A percentile compares a stretch with the other conserved stretches of the same genome.
Evolutionary conservation across 78 protist genomes (phyloP).

Genomic region (Mastigamoeba balamuthi): DNA sequence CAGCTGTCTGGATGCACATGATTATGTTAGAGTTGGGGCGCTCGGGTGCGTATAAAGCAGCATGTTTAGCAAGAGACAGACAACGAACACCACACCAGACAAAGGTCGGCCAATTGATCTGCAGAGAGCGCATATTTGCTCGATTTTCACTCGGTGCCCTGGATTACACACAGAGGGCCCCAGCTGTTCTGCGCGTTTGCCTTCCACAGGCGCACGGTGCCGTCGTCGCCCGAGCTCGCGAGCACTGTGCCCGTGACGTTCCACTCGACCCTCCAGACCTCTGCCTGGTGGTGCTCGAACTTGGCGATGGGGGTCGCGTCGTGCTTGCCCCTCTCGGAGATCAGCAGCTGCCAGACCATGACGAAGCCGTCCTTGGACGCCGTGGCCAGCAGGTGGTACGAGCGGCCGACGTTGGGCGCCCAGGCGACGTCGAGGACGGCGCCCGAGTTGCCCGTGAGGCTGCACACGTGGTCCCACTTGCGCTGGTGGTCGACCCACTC

Average conservation of each 20-base stretch:
- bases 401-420: slow-evolving; percentile 70
- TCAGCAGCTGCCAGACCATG: slow-evolving; percentile 30
- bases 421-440: slow-evolving; percentile 32
- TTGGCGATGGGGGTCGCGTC: slow-evolving; percentile 7
- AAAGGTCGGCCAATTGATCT: no score
- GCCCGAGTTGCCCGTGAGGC: neutral
- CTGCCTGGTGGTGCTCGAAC: neutral
- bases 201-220: slow-evolving; percentile 67
- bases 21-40: no score
- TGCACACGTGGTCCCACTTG: slow-evolving; percentile 10
- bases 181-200: no score
- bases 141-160: no score
- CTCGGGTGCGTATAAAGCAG: no score
- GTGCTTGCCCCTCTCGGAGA: slow-evolving; percentile 4
- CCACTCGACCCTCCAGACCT: slow-evolving; percentile 72
- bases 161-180: no score
- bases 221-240: slow-evolving; percentile 81
- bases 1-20: no score
- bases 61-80: no score
- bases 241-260: slow-evolving; percentile 84
- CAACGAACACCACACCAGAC: no score
- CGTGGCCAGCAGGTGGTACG: slow-evolving; percentile 66
- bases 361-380: slow-evolving; percentile 53
- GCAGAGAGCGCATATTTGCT: no score
- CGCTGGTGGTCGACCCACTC: slow-evolving; percentile 19